Percentiles rank a stretch among this genome's conserved stretches.
phyloP scores from a whole-genome alignment of 495 filamentous ascomycete species.

The Aspergillus ostianus region DNA sequence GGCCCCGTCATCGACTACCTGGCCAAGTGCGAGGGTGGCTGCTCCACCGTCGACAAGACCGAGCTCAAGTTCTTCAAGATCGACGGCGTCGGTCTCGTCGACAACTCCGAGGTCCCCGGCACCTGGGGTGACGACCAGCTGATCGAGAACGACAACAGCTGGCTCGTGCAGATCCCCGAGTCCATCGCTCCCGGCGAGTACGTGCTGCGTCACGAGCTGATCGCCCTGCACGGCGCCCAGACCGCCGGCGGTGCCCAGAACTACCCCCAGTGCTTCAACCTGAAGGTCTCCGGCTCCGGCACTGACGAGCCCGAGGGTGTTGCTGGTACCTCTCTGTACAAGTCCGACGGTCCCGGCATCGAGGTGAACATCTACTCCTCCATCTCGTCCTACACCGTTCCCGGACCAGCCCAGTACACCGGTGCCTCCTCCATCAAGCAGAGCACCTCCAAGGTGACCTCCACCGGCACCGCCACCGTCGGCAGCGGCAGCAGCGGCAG shows the following conservation, averaged over 20 bases:
- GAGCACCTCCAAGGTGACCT: constrained; percentile 22
- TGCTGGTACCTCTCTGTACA: constrained; percentile 57
- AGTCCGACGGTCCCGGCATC: constrained; percentile 52
- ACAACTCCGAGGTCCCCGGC: constrained; percentile 43
- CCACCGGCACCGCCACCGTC: constrained; percentile 19
- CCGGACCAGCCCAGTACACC: constrained; percentile 40
- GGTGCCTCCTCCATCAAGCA: constrained; percentile 21
- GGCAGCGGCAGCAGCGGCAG: constrained; percentile 8
- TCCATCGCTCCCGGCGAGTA: constrained; percentile 63
- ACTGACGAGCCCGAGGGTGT: constrained; percentile 49
- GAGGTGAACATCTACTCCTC: constrained; percentile 55
- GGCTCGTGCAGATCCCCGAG: constrained; percentile 61
- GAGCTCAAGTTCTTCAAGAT: constrained; percentile 69
- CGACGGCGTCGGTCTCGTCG: constrained; percentile 53
- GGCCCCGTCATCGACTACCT: constrained; percentile 70
- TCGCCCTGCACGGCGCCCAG: constrained; percentile 61
- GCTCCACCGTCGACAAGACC: constrained; percentile 56
- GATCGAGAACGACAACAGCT: constrained; percentile 58
- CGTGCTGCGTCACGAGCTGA: constrained; percentile 70
- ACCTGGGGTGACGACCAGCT: constrained; percentile 61
- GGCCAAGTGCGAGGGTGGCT: constrained; percentile 59
- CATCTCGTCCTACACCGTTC: constrained; percentile 43
- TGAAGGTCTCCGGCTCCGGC: constrained; percentile 59
- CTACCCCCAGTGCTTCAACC: constrained; percentile 70
- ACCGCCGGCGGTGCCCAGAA: constrained; percentile 59